These are phyloP conservation scores for Coemansia sp. DNA, from an alignment of 192 early-diverging fungal species.

Conservation along the genomic window DNA sequence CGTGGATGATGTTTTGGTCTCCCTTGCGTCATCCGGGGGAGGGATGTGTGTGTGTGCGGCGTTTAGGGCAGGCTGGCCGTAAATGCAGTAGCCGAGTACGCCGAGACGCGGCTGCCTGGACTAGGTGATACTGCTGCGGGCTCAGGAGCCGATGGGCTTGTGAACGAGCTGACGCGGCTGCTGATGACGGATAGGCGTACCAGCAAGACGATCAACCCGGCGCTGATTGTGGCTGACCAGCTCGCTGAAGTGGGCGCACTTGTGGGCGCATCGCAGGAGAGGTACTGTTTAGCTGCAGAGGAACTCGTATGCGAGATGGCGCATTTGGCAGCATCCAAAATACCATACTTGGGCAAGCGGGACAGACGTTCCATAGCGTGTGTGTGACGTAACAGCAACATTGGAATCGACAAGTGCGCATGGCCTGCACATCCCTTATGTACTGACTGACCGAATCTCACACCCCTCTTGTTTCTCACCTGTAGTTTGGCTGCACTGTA, in stretches of 20 bases:
- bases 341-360: too few relatives aligned
- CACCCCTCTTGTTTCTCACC: too few relatives aligned
- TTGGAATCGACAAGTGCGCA: neutral
- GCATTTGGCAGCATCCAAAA: too few relatives aligned
- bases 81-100: slow-evolving; percentile 34
- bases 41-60: too few relatives aligned
- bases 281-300: too few relatives aligned
- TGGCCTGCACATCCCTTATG: neutral
- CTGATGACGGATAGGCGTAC: slow-evolving; percentile 39
- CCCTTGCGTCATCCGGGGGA: slow-evolving; percentile 1
- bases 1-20: neutral
- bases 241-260: slow-evolving; percentile 41
- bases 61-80: slow-evolving; percentile 44
- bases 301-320: too few relatives aligned
- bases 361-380: too few relatives aligned
- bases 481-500: slow-evolving; percentile 40
- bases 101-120: slow-evolving; percentile 23
- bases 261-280: slow-evolving; percentile 12
- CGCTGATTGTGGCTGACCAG: slow-evolving; percentile 44
- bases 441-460: too few relatives aligned
- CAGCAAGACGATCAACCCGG: slow-evolving; percentile 43
- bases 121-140: slow-evolving; percentile 3
- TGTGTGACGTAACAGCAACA: too few relatives aligned
- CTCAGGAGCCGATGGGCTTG: slow-evolving; percentile 16
- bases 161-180: slow-evolving; percentile 37